Evolutionary conservation across 2,329 filamentous ascomycete genomes (phyloP), one percentile per base, ranked within the genome.

Genomic region (Colletotrichum chlorophyti): DNA sequence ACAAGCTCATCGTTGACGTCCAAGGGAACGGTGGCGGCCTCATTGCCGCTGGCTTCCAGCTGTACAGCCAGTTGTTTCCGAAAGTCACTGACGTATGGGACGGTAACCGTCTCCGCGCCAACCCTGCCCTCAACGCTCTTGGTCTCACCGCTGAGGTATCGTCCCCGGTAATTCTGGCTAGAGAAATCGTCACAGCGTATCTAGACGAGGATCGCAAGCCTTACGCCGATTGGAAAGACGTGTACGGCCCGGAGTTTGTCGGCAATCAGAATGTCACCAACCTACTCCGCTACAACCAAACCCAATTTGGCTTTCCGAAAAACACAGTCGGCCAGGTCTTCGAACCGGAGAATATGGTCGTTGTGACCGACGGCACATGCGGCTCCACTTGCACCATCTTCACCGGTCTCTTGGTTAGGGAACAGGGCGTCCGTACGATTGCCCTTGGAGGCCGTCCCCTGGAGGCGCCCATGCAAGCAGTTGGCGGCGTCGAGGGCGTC

Each of bases 1-100:
- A 75, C 2, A 86, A 83, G 67, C 74, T 91, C 5, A 76, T 91
- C 26, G 82, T 91, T 58, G 88, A 91, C 62, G 66, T 90, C 6
- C 79, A 82, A 4, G 77, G 74, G 2, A 91, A 91, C 62, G 76
- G 75, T 0, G 88, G 87, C 34, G 87, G 88, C 1, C 70, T 71
- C 40, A 66, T 84, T 12, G 64, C 73, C 7, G 73, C 77, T 7
- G 80, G 78, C 2, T 76, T 76, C 40, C 77, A 81, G 38, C 64
- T 80, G 1, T 87, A 87, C 66, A 70, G 71, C 8, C 67, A 76
- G 24, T 66, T 75, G 8, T 74, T 74, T 46, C 72, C 72, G n/a
- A 37, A 59, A 23, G 17, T 5, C 35, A 21, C 41, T 11, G 40
- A 34, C n/a, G n/a, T 61, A 10, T 65, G 63, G 37, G 32, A 61